Evolutionary conservation across 306 rosid genomes (phyloP).

Genomic region (Trifolium fragiferum): DNA sequence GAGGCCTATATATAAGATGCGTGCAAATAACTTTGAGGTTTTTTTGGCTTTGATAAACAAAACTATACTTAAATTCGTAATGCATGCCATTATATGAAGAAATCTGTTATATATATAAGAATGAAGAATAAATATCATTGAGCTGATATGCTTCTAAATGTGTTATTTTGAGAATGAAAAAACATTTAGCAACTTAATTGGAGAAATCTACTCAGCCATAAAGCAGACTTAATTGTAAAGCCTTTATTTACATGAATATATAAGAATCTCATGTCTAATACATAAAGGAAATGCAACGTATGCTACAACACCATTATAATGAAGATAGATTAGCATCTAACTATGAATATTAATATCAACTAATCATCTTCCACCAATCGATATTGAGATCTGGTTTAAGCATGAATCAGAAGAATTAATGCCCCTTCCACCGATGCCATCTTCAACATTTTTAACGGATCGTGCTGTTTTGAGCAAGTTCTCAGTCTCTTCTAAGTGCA

Average conservation of each 20-base stretch:
- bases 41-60: too few species aligned
- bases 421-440: neutral
- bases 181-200: neutral
- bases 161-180: neutral
- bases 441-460: neutral
- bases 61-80: too few species aligned
- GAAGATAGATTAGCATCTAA: neutral
- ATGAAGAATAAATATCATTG: neutral
- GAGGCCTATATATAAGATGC: too few species aligned
- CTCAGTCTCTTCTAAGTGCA: conserved; percentile 23
- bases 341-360: neutral
- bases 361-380: conserved; percentile 39
- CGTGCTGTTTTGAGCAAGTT: neutral
- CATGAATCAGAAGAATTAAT: neutral
- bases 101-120: too few species aligned
- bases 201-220: neutral
- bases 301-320: neutral
- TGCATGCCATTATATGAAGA: neutral
- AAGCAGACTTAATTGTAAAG: neutral
- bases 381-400: conserved; percentile 4
- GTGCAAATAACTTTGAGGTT: too few species aligned
- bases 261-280: neutral
- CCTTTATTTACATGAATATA: neutral
- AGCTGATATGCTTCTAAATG: neutral
- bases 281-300: neutral